These are phyloP conservation scores for Xerocomellus chrysenteron DNA, from an alignment of 768 basidiomycete species.

Conservation along the genomic window DNA sequence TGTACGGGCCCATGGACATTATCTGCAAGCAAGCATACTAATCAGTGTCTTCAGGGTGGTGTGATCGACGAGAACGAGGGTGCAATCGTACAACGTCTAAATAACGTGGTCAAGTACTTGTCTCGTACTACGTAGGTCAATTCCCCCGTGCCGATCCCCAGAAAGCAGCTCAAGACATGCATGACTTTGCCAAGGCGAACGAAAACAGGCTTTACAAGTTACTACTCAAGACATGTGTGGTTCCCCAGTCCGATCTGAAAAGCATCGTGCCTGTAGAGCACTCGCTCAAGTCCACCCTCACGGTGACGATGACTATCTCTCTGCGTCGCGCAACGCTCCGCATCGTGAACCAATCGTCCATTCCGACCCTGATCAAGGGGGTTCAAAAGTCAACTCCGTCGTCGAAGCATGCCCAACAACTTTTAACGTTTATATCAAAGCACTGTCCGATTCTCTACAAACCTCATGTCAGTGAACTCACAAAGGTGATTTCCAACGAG, in stretches of 20 bases:
- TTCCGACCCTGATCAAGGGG: slow-evolving; percentile 77
- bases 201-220: slow-evolving; percentile 85
- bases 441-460: slow-evolving; percentile 72
- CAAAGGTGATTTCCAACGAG: slow-evolving; percentile 68
- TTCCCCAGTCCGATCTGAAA: slow-evolving; percentile 82
- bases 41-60: slow-evolving; percentile 63
- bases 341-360: slow-evolving; percentile 80
- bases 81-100: slow-evolving; percentile 52
- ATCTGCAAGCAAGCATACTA: too few species aligned
- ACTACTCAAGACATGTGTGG: slow-evolving; percentile 76
- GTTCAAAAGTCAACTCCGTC: slow-evolving; percentile 49
- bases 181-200: slow-evolving; percentile 82
- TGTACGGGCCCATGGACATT: too few species aligned
- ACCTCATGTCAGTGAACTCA: slow-evolving; percentile 72
- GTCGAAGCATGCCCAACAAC: slow-evolving; percentile 45
- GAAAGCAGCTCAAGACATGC: slow-evolving; percentile 76
- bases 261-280: slow-evolving; percentile 73
- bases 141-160: slow-evolving; percentile 72
- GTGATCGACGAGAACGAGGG: slow-evolving; percentile 86
- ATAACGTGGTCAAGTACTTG: slow-evolving; percentile 52
- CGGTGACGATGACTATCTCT: slow-evolving; percentile 71
- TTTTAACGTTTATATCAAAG: slow-evolving; percentile 68
- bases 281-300: slow-evolving; percentile 52
- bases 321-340: slow-evolving; percentile 69
- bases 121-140: slow-evolving; percentile 59